These are phyloP conservation scores for Ceratorhiza oryzae-sativae DNA, from an alignment of 1,284 basidiomycete species.

Conservation along the genomic window DNA sequence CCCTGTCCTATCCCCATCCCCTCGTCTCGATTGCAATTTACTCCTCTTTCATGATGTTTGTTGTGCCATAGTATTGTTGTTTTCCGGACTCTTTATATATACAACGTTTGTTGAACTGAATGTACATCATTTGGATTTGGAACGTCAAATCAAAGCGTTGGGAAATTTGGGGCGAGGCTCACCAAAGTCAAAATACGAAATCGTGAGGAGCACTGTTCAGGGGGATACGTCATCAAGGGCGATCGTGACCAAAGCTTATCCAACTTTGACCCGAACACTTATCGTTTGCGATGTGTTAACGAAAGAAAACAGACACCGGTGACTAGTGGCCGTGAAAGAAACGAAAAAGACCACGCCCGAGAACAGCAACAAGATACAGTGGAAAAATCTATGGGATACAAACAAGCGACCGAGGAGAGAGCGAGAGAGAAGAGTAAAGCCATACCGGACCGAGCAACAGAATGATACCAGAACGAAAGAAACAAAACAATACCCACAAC, in stretches of 20 bases:
- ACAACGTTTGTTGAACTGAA: conserved; percentile 16
- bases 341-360: not conserved
- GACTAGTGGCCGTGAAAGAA: not conserved
- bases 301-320: not conserved
- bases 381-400: not conserved
- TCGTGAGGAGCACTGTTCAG: too few species aligned
- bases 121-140: conserved; percentile 11
- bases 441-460: not conserved
- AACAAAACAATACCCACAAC: not conserved
- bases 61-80: conserved; percentile 13
- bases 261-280: not conserved
- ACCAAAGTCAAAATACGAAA: not conserved
- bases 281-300: conserved; percentile 2
- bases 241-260: not conserved
- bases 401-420: not conserved
- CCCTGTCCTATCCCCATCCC: too few species aligned
- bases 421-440: not conserved
- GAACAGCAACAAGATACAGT: conserved; percentile 4
- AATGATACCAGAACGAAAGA: not conserved
- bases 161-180: not conserved
- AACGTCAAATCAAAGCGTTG: not conserved
- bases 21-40: not conserved
- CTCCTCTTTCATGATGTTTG: not conserved
- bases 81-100: conserved; percentile 20
- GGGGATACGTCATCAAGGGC: not conserved